Evolutionary conservation across 768 basidiomycete genomes (phyloP).

Genomic region (Suillus alpinus): DNA sequence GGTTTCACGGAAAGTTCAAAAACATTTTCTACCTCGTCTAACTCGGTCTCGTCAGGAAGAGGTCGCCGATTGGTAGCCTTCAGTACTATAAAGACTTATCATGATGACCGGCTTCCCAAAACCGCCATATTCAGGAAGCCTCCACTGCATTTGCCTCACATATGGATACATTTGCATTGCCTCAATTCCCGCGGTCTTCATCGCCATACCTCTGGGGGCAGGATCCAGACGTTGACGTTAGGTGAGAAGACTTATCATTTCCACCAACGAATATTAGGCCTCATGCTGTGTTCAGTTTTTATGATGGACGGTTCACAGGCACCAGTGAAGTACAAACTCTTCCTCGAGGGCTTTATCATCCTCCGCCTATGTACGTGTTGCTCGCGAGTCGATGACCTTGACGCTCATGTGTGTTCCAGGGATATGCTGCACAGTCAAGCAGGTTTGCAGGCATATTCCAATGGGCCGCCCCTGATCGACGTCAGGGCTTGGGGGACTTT

Average conservation of each 20-base stretch:
- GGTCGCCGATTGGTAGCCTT: neutral
- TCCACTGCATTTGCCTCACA: slow-evolving; percentile 1
- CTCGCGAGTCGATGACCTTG: no score
- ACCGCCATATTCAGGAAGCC: neutral
- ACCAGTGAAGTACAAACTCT: neutral
- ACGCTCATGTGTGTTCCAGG: neutral
- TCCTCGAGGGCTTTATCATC: neutral
- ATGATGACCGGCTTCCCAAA: neutral
- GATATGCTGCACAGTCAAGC: neutral
- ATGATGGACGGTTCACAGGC: neutral
- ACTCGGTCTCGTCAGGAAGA: neutral
- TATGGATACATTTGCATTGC: slow-evolving; percentile 2
- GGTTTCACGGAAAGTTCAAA: neutral
- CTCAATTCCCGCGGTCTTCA: neutral
- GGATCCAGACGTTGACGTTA: neutral
- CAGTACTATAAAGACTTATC: neutral
- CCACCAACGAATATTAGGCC: neutral
- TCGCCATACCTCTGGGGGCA: neutral
- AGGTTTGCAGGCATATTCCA: neutral
- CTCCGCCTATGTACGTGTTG: neutral
- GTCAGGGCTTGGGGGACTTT: neutral
- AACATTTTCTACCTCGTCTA: neutral
- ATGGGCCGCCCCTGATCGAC: neutral
- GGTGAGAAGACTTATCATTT: neutral
- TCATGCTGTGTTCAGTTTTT: neutral